Evolutionary conservation across 805 yeast species (phyloP).

Genomic region (Zygotorulaspora sp.): DNA sequence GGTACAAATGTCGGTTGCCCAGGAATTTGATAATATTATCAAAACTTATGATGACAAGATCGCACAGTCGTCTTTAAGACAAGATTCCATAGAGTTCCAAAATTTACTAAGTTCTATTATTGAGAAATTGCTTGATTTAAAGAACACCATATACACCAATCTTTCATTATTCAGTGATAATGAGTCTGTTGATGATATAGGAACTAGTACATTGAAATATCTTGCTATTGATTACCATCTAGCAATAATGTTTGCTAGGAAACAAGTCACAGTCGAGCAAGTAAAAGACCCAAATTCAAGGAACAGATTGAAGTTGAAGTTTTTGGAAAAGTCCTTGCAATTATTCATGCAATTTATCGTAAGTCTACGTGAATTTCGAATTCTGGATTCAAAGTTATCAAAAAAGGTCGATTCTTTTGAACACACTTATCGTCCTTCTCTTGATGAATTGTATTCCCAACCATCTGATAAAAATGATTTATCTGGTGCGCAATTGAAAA

Average conservation of each 20-base stretch:
- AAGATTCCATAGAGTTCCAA: slow-evolving; percentile 44
- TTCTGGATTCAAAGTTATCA: slow-evolving; percentile 39
- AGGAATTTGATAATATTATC: slow-evolving; percentile 22
- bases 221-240: slow-evolving; percentile 56
- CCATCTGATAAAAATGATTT: slow-evolving; percentile 20
- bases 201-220: slow-evolving; percentile 58
- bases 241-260: slow-evolving; percentile 38
- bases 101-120: slow-evolving; percentile 35
- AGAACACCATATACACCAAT: slow-evolving; percentile 39
- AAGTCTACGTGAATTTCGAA: slow-evolving; percentile 42
- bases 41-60: slow-evolving; percentile 17
- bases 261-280: slow-evolving; percentile 21
- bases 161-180: slow-evolving; percentile 64
- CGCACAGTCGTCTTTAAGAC: slow-evolving; percentile 31
- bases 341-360: slow-evolving; percentile 44
- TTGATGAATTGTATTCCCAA: slow-evolving; percentile 28
- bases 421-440: slow-evolving; percentile 39
- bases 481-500: slow-evolving; percentile 37
- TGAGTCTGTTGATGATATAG: slow-evolving; percentile 65
- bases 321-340: slow-evolving; percentile 41
- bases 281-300: slow-evolving; percentile 13
- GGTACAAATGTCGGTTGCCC: slow-evolving; percentile 16
- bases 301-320: slow-evolving; percentile 32
- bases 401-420: slow-evolving; percentile 41
- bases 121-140: slow-evolving; percentile 43